Evolutionary conservation across 2,329 filamentous ascomycete genomes (phyloP), one percentile per base, ranked within the genome.

Genomic region (Talaromyces funiculosus): DNA sequence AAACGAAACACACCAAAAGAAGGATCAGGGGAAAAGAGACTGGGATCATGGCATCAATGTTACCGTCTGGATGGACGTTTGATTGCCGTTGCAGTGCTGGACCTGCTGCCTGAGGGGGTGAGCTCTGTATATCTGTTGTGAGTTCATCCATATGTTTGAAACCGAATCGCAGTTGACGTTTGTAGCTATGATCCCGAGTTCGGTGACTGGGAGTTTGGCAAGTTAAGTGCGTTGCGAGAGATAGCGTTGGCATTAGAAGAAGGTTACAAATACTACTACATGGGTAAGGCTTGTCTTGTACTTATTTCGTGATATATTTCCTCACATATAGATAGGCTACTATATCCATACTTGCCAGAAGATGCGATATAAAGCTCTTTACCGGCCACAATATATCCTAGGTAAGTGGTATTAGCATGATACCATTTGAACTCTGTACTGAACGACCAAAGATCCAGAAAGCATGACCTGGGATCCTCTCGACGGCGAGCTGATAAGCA

Each of bases 261-360:
- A 4, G 75, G 73, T 0, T 86, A 87, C 64, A 68, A 80, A 59
- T 86, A 82, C 70, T 87, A 87, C 69, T 87, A 87, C 72, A 87
- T 88, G 85, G 85, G 78, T 81, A 65, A 14, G 71, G 4, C 8
- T 3, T 20, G 9, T 45, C 12, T n/a, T 54, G 12, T 29, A 31
- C 14, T 38, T 40, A 18, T 35, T 24, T 53, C 2, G 6, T 7
- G 33, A 5, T 24, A 0, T 14, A 12, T 20, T 26, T 8, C 12
- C 20, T 26, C n/a, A 35, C 16, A n/a, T 42, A 12, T 38, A 33
- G 26, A 12, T 57, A 81, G 78, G 85, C 12, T 87, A 80, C 71
- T 87, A 87, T 68, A 87, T 88, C 63, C 85, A 86, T 66, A 76
- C 74, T 2, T 81, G 78, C 64, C 73, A 75, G 49, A 81, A 81